These are phyloP conservation scores for Agaricus blazei DNA, from an alignment of 768 basidiomycete genomes.

Conservation along the genomic window DNA sequence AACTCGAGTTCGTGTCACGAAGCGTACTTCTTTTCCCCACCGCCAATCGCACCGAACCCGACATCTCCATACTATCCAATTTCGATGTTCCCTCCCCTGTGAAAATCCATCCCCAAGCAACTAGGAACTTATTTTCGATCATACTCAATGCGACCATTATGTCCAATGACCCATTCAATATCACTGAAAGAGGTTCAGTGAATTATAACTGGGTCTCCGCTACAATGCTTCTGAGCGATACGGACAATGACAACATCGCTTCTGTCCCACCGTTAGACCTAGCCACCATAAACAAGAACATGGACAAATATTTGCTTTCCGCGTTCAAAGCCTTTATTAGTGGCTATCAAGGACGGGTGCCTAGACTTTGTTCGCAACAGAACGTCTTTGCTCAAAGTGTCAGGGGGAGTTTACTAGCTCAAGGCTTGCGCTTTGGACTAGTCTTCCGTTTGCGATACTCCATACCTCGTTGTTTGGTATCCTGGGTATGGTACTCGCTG, in stretches of 20 bases:
- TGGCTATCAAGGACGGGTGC: not conserved
- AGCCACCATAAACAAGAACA: not conserved
- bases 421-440: not conserved
- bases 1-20: not conserved
- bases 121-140: not conserved
- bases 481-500: not conserved
- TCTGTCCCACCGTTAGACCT: not conserved
- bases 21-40: not conserved
- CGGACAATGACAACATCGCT: not conserved
- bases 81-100: not conserved
- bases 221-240: not conserved
- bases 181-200: too few relatives aligned
- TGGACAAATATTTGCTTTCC: not conserved
- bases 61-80: not conserved
- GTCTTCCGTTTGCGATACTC: not conserved
- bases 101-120: not conserved
- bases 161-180: not conserved
- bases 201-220: not conserved
- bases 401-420: not conserved
- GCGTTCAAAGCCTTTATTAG: slow-evolving; percentile 1
- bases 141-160: not conserved
- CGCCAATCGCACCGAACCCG: not conserved
- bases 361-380: too few relatives aligned
- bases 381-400: not conserved
- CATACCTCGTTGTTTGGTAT: not conserved